These are phyloP conservation scores for Xylariales sp. DNA, from an alignment of 2,329 filamentous ascomycete species.

Conservation along the genomic window DNA sequence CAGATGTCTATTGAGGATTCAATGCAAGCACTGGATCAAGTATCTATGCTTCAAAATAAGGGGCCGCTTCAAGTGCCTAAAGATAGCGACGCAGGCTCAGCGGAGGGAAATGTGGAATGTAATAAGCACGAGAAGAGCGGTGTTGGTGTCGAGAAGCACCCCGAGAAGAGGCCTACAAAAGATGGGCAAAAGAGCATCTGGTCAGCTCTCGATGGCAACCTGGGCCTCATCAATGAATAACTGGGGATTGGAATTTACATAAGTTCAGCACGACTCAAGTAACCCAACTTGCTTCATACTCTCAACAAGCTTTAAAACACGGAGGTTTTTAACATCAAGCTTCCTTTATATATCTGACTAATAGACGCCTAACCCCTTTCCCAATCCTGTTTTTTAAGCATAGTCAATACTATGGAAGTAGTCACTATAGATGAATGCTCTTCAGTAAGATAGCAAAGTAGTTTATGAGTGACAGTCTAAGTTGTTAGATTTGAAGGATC, in stretches of 20 bases:
- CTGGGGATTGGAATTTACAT: neutral
- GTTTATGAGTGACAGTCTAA: neutral
- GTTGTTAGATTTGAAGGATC: neutral
- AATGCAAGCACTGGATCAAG: conserved; percentile 61
- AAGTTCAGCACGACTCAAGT: neutral
- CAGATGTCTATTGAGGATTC: conserved; percentile 66
- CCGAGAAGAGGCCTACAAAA: conserved; percentile 36
- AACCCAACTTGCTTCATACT: neutral
- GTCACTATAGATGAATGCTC: neutral
- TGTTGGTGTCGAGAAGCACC: conserved; percentile 40
- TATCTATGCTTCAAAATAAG: conserved; percentile 59
- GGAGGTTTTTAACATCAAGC: neutral
- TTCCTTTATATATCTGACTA: neutral
- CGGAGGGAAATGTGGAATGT: conserved; percentile 40
- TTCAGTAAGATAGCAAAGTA: neutral
- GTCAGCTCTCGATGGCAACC: conserved; percentile 63
- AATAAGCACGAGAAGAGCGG: conserved; percentile 40
- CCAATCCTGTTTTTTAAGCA: neutral
- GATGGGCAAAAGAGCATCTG: conserved; percentile 55
- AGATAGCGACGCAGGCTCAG: conserved; percentile 49
- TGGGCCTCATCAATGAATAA: conserved; percentile 60
- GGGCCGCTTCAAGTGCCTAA: conserved; percentile 39
- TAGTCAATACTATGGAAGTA: neutral
- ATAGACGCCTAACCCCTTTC: neutral
- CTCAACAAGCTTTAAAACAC: neutral